These are phyloP conservation scores for Syzygium aromaticum DNA, from an alignment of 345 rosid genomes.

Conservation along the genomic window DNA sequence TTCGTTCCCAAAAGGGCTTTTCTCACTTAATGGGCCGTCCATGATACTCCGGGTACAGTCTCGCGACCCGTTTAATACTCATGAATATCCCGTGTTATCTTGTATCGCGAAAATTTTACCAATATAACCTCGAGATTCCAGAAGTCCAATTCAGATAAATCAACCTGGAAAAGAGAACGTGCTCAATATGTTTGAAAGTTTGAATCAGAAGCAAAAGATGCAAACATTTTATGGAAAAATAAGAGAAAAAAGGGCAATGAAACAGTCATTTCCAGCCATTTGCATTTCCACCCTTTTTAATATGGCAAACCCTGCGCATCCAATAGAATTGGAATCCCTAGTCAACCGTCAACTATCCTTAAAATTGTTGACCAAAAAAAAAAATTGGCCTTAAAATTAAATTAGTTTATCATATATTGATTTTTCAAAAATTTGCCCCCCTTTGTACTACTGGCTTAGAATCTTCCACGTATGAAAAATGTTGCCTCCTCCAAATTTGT, in stretches of 20 bases:
- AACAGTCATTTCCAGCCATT: neutral
- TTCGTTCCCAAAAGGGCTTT: neutral
- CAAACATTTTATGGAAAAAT: neutral
- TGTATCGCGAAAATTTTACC: neutral
- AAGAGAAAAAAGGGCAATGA: neutral
- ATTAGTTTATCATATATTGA: neutral
- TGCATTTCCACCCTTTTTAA: neutral
- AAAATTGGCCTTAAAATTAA: neutral
- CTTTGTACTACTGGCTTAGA: neutral
- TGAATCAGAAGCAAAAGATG: neutral
- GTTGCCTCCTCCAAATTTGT: neutral
- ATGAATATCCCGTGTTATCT: too few species aligned
- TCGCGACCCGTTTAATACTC: too few species aligned
- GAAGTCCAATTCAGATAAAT: neutral
- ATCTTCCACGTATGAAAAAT: neutral
- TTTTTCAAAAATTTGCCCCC: neutral
- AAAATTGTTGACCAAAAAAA: too few species aligned
- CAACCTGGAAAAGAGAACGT: neutral
- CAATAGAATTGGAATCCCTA: neutral
- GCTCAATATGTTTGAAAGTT: neutral
- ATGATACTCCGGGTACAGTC: fast-evolving
- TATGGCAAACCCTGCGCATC: neutral
- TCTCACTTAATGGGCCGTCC: neutral
- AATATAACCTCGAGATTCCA: neutral
- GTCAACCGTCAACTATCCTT: neutral